These are phyloP conservation scores for Xerocomus brunneocitrinus DNA, from an alignment of 768 basidiomycete species.

Conservation along the genomic window DNA sequence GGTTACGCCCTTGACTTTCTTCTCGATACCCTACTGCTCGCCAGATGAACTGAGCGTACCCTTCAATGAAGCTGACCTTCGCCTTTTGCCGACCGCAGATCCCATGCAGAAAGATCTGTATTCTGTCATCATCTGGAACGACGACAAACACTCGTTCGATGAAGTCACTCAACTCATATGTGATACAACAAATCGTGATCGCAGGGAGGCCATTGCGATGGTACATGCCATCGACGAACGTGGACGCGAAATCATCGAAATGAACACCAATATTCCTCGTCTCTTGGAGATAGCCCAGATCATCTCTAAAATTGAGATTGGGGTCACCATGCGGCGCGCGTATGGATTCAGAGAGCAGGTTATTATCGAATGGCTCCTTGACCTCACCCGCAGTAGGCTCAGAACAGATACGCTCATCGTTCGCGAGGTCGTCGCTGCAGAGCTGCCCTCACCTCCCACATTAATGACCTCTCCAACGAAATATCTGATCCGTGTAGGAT, in stretches of 20 bases:
- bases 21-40: constrained; percentile 76
- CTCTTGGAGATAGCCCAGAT: constrained; percentile 76
- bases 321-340: constrained; percentile 82
- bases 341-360: constrained; percentile 88
- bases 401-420: constrained; percentile 63
- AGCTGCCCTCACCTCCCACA: constrained; percentile 53
- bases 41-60: constrained; percentile 73
- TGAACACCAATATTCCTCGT: constrained; percentile 45
- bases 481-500: constrained; percentile 55
- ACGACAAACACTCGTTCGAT: constrained; percentile 92
- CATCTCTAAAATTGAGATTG: constrained; percentile 85
- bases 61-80: constrained; percentile 60
- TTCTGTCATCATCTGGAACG: constrained; percentile 89
- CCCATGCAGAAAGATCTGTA: constrained; percentile 77
- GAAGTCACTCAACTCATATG: constrained; percentile 75
- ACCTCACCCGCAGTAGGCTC: constrained; percentile 71
- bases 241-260: constrained; percentile 82
- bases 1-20: constrained; percentile 79
- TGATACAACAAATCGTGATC: constrained; percentile 47
- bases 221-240: constrained; percentile 66
- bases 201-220: constrained; percentile 53
- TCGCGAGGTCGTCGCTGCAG: constrained; percentile 66
- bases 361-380: constrained; percentile 82
- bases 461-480: constrained; percentile 36
- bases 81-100: constrained; percentile 70